Evolutionary conservation across 805 yeast species (phyloP).

Genomic region (Ogataea wickerhamii): DNA sequence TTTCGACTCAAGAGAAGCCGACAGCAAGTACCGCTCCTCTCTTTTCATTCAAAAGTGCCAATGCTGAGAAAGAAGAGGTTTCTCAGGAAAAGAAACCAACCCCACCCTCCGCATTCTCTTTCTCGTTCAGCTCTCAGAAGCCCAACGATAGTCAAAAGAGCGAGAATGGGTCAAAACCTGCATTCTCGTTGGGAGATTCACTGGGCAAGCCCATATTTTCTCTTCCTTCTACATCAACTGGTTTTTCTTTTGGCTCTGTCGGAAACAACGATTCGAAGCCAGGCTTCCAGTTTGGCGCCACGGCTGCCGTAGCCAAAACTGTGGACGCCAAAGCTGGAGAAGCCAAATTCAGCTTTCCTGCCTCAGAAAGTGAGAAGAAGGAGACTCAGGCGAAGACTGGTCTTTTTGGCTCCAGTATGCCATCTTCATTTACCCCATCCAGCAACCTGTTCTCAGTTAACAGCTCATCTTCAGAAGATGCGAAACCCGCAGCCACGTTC

Average conservation of each 20-base stretch:
- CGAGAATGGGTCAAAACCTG: neutral
- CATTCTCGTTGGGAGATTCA: neutral
- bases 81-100: too few relatives aligned
- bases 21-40: too few relatives aligned
- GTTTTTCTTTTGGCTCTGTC: neutral
- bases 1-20: too few relatives aligned
- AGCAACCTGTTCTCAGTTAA: slow-evolving; percentile 5
- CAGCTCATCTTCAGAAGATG: slow-evolving; percentile 5
- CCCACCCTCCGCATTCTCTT: too few relatives aligned
- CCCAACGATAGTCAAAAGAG: neutral
- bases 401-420: neutral
- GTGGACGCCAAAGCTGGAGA: too few relatives aligned
- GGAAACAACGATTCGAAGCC: slow-evolving; percentile 11
- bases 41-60: too few relatives aligned
- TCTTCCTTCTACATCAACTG: neutral
- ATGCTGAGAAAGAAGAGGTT: too few relatives aligned
- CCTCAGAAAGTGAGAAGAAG: neutral
- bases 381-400: neutral
- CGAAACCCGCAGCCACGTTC: slow-evolving; percentile 12
- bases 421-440: neutral
- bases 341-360: neutral
- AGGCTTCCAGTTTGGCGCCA: slow-evolving; percentile 19
- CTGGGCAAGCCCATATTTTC: neutral
- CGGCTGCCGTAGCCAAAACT: neutral
- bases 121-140: too few relatives aligned